Evolutionary conservation across 2,329 filamentous ascomycete species (phyloP).

Genomic region (Blastomyces gilchristii): DNA sequence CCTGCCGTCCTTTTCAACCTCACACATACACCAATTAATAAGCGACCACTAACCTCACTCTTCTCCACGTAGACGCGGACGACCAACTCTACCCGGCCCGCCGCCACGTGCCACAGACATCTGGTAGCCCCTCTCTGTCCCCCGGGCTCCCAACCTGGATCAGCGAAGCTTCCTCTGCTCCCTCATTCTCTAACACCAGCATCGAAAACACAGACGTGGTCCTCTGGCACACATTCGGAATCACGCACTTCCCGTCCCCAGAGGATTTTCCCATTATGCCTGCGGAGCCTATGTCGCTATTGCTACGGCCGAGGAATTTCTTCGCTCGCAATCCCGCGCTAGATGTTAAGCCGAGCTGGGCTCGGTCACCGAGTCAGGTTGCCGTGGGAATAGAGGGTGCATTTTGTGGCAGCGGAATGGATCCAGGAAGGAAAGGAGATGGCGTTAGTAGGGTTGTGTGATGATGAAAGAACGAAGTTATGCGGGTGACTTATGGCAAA

Average conservation of each 20-base stretch:
- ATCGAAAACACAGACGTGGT: conserved; percentile 80
- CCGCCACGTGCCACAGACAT: conserved; percentile 79
- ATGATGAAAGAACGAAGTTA: neutral
- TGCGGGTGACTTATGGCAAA: neutral
- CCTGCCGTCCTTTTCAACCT: neutral
- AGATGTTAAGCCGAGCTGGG: conserved; percentile 69
- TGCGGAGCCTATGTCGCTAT: conserved; percentile 69
- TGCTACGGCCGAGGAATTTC: conserved; percentile 72
- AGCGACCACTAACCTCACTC: conserved; percentile 10
- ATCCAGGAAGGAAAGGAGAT: conserved; percentile 26
- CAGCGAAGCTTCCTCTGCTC: conserved; percentile 43
- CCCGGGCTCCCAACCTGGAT: conserved; percentile 68
- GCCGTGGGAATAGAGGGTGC: conserved; percentile 29
- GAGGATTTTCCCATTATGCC: conserved; percentile 94
- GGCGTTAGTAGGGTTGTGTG: conserved; percentile 30
- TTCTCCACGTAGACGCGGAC: conserved; percentile 53
- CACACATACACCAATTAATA: neutral
- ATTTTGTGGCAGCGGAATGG: conserved; percentile 20
- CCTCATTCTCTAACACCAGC: conserved; percentile 49
- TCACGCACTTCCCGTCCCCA: conserved; percentile 79
- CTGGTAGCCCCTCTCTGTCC: conserved; percentile 66
- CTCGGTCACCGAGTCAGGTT: conserved; percentile 60
- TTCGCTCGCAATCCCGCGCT: conserved; percentile 69
- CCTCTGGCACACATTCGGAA: conserved; percentile 86
- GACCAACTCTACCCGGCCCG: conserved; percentile 76